A percentile compares a stretch with the other conserved stretches of the same genome.
Conservation (phyloP, 2,329 filamentous ascomycete genomes). For the Daldinia sp. region DNA sequence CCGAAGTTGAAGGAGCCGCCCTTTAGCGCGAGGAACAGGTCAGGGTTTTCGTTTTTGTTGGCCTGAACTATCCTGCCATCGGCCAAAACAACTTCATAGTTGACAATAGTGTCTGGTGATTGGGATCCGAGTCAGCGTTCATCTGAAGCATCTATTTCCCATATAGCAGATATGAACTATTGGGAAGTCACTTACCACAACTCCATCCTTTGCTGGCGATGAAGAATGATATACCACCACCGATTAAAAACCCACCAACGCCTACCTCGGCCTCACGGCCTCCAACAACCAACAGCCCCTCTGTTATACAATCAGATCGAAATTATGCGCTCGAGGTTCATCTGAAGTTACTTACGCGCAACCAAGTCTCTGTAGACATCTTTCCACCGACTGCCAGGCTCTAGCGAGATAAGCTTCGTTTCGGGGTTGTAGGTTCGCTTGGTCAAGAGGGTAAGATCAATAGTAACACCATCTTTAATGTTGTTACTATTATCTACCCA, state of each 20-base stretch:
- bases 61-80: constrained; percentile 28
- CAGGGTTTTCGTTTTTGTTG: constrained; percentile 19
- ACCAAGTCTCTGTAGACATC: constrained; percentile 19
- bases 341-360: constrained; percentile 7
- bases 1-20: constrained; percentile 31
- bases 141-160: background rate
- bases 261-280: constrained; percentile 31
- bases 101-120: constrained; percentile 24
- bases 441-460: constrained; percentile 27
- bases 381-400: constrained; percentile 17
- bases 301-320: background rate
- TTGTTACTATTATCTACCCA: constrained; percentile 25
- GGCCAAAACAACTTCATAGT: constrained; percentile 27
- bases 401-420: constrained; percentile 8
- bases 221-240: constrained; percentile 31
- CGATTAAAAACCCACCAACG: constrained; percentile 37
- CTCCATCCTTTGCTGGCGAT: constrained; percentile 20
- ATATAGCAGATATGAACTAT: background rate
- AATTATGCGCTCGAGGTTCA: too few relatives aligned
- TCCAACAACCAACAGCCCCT: constrained; percentile 26
- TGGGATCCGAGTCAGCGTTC: background rate
- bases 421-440: constrained; percentile 10
- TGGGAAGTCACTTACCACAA: constrained; percentile 18
- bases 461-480: constrained; percentile 29
- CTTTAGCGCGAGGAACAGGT: constrained; percentile 26